Evolutionary conservation across 1,139 yeast species (phyloP), one percentile per base, ranked within the genome.

Genomic region (Pichiaceae sp.): DNA sequence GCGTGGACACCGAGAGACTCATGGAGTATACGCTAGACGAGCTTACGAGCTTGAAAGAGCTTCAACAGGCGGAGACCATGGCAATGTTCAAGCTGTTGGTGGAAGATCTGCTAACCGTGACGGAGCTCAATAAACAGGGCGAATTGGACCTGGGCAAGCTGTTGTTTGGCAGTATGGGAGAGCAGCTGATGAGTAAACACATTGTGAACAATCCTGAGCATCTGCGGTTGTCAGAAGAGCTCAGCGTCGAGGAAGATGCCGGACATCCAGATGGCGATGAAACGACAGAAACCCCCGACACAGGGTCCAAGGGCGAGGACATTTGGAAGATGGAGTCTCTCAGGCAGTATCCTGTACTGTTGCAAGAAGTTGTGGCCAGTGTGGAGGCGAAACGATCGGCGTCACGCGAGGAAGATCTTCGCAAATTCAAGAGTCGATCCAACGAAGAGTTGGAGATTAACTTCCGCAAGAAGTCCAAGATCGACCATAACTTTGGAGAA

Each of bases 401-500:
- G 16, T 8, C 11, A 12, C 16, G 15, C 11, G 11, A 27, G 11
- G 21, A 8, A 4, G 24, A 17, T 4, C 17, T 27, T 4, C 15
- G 39, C 21, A 36, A 34, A 31, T 11, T 36, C 14, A 40, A 40
- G 18, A 38, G 40, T 3, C 38, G 37, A 36, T 40, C 48, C 4
- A 47, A 45, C 21, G 56, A 49, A 25, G 50, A 51, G 18, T 34
- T 54, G 27, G 60, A 55, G 14, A 39, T 56, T 5, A 52, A 56
- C 7, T 26, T 56, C 11, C 37, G 47, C 27, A 45, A 42, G 30
- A 35, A 38, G 12, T 50, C 57, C 2, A 50, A 39, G 29, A 46
- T 56, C 17, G 41, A 49, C 16, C 42, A 45, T 3, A 56, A 56
- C 35, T 56, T 56, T 40, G 51, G 47, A 21, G 43, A 41, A 5